phyloP scores from a whole-genome alignment of 2,329 filamentous ascomycete species.

The Aureobasidium sp. region DNA sequence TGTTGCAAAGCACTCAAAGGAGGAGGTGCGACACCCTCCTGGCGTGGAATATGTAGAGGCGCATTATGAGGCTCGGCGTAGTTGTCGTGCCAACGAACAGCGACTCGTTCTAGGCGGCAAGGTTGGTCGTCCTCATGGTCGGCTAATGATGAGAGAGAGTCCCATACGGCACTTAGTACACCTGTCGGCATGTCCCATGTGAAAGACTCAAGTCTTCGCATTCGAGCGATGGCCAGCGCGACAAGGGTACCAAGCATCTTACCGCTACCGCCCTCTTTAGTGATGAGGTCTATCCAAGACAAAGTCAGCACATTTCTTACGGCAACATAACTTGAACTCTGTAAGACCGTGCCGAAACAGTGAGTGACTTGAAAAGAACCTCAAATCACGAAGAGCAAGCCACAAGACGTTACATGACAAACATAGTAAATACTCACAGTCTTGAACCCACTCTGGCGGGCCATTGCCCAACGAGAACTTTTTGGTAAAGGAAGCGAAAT shows the following conservation, averaged over 20 bases:
- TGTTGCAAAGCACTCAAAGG: slow-evolving; percentile 38
- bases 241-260: slow-evolving; percentile 86
- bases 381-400: neutral
- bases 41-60: slow-evolving; percentile 28
- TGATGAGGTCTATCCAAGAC: slow-evolving; percentile 52
- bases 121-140: slow-evolving; percentile 53
- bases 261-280: slow-evolving; percentile 74
- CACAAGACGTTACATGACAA: too few species aligned
- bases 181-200: slow-evolving; percentile 88
- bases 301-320: slow-evolving; percentile 29
- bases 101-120: slow-evolving; percentile 65
- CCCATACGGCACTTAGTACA: slow-evolving; percentile 72
- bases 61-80: slow-evolving; percentile 35
- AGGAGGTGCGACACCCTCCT: slow-evolving; percentile 30
- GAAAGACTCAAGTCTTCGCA: slow-evolving; percentile 75
- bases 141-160: slow-evolving; percentile 65
- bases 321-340: neutral
- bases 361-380: too few species aligned
- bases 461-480: slow-evolving; percentile 85
- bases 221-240: slow-evolving; percentile 69
- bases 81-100: slow-evolving; percentile 81
- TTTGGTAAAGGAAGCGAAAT: slow-evolving; percentile 70
- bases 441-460: slow-evolving; percentile 67
- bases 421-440: slow-evolving; percentile 29
- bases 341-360: neutral